Conservation (phyloP, 352 stramenopile genomes). For the Blastocystis sp. region DNA sequence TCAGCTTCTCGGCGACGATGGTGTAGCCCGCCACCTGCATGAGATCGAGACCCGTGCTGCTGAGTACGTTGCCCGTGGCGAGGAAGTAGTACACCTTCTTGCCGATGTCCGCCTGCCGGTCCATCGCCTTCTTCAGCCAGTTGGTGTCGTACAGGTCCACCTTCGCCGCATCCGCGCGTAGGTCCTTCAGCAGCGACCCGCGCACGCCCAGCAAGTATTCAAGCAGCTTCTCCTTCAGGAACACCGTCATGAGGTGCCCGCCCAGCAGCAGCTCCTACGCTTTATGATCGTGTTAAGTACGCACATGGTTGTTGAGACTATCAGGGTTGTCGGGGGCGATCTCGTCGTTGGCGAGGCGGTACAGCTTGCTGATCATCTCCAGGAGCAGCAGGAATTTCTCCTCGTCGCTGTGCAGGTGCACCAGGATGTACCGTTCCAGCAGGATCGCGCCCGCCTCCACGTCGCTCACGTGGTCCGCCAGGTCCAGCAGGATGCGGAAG, state of each 20-base stretch:
- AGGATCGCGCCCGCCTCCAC: constrained; percentile 79
- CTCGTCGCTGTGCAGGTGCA: constrained; percentile 87
- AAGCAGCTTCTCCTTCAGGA: constrained; percentile 97
- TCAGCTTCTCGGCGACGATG: constrained; percentile 97
- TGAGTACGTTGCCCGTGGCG: constrained; percentile 95
- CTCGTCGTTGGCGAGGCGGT: constrained; percentile 88
- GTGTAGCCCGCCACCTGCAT: constrained; percentile 95
- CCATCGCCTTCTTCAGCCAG: constrained; percentile 88
- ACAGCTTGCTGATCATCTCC: constrained; percentile 95
- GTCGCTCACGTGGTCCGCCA: constrained; percentile 82
- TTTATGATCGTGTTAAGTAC: constrained; percentile 88
- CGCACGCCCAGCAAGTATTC: constrained; percentile 82
- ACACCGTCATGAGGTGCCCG: constrained; percentile 77
- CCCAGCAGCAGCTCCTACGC: constrained; percentile 64
- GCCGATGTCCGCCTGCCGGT: constrained; percentile 83
- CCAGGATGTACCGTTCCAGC: constrained; percentile 89
- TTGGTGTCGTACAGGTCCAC: constrained; percentile 56
- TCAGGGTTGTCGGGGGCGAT: constrained; percentile 94
- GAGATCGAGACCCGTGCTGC: constrained; percentile 91
- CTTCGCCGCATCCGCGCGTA: constrained; percentile 75
- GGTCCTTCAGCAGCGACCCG: constrained; percentile 76
- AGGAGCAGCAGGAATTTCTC: constrained; percentile 89
- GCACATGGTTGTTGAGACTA: constrained; percentile 93
- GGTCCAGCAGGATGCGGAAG: constrained; percentile 87
- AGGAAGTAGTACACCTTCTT: constrained; percentile 96